These are phyloP conservation scores for Ajuga chamaepitys DNA, from an alignment of 257 asterid species.

Conservation along the genomic window DNA sequence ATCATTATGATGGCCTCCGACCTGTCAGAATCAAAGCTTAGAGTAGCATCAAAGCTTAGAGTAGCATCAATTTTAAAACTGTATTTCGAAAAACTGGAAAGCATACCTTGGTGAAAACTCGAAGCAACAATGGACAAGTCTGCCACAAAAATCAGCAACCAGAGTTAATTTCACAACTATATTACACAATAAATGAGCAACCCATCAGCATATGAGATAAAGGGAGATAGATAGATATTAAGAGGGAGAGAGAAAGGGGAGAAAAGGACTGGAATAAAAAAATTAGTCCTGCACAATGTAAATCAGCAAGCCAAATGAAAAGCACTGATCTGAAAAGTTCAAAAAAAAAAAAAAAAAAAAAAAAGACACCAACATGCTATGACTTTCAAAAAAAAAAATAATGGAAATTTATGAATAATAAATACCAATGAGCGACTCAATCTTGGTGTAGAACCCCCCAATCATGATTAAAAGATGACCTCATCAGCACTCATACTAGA, in stretches of 20 bases:
- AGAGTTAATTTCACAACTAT: not conserved
- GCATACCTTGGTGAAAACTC: constrained; percentile 85
- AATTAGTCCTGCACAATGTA: not conserved
- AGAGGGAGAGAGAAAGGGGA: too few relatives aligned
- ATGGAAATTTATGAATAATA: too few relatives aligned
- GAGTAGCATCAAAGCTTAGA: not conserved
- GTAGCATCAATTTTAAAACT: not conserved
- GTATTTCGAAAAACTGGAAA: not conserved
- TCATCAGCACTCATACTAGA: not conserved
- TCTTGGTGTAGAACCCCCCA: not conserved
- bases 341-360: not conserved
- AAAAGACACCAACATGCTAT: too few relatives aligned
- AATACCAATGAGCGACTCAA: not conserved
- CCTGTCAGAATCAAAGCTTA: constrained; percentile 33
- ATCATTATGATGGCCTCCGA: constrained; percentile 80
- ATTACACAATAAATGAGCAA: not conserved
- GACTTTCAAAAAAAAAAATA: too few relatives aligned
- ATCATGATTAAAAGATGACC: not conserved
- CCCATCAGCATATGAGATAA: not conserved
- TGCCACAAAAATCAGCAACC: constrained; percentile 22
- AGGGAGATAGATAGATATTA: not conserved
- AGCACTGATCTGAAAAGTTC: not conserved
- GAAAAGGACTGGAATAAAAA: not conserved
- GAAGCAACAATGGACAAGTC: constrained; percentile 79
- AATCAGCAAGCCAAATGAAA: not conserved